These are phyloP conservation scores for Vitis vinifera DNA, from an alignment of 164 flowering plant species.

Conservation along the genomic window ASM3070453v1 NC_081816.1:23912001-23912500, in stretches of 20 bases:
- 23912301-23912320: too few species aligned
- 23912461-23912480: slow-evolving; percentile 96
- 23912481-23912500: slow-evolving; percentile 73
- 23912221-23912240: too few species aligned
- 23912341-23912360: slow-evolving; percentile 94
- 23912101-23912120: slow-evolving; percentile 91
- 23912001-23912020: slow-evolving; percentile 88
- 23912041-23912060: slow-evolving; percentile 73
- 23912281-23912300: too few species aligned
- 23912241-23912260: too few species aligned
- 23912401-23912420: slow-evolving; percentile 99
- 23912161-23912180: too few species aligned
- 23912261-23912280: too few species aligned
- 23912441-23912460: slow-evolving; percentile 93
- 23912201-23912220: too few species aligned
- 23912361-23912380: slow-evolving; percentile 96
- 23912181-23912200: too few species aligned
- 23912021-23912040: slow-evolving; percentile 55
- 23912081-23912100: slow-evolving; percentile 69
- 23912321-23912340: slow-evolving; percentile 42
- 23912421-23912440: slow-evolving; percentile 95
- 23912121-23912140: slow-evolving; percentile 12
- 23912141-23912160: too few species aligned
- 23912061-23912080: slow-evolving; percentile 92
- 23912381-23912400: slow-evolving; percentile 89